These are phyloP conservation scores for Phalaenopsis aphrodite DNA, from an alignment of 106 monocot species.

Conservation along the genomic window DNA sequence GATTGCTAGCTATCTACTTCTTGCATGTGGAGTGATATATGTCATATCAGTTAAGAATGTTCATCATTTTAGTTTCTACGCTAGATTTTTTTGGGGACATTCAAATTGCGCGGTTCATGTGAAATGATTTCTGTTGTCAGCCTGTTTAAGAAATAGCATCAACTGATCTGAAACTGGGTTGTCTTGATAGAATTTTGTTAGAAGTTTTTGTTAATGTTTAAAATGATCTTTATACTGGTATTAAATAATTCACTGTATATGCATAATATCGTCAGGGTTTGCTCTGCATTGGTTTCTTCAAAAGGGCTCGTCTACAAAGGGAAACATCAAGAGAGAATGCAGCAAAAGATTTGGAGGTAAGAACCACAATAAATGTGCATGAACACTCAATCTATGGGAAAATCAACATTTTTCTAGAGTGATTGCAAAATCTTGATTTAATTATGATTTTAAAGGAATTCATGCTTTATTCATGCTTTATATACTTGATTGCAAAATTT, in stretches of 20 bases:
- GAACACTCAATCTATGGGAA: background rate
- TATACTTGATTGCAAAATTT: too few species aligned
- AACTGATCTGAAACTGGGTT: background rate
- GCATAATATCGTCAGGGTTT: conserved; percentile 47
- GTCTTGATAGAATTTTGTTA: background rate
- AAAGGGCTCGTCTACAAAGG: conserved; percentile 58
- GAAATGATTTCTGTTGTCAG: background rate
- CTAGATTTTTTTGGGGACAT: background rate
- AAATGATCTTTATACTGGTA: background rate
- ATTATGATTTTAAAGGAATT: background rate
- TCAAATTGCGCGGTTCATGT: background rate
- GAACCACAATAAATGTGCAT: background rate
- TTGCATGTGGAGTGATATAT: conserved; percentile 76
- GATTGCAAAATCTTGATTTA: background rate
- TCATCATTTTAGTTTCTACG: background rate
- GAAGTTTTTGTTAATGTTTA: background rate
- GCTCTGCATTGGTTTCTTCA: conserved; percentile 72
- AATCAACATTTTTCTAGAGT: background rate
- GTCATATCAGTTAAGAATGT: conserved; percentile 55
- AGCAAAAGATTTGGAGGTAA: conserved; percentile 72
- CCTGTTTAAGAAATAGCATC: background rate
- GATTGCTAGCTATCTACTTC: conserved; percentile 79
- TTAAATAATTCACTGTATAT: background rate
- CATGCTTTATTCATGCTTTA: too few species aligned
- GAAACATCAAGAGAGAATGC: conserved; percentile 65